Percentiles rank a stretch among this genome's conserved stretches.
phyloP scores from a whole-genome alignment of 306 rosid genomes.

The Fagus sylvatica region DNA sequence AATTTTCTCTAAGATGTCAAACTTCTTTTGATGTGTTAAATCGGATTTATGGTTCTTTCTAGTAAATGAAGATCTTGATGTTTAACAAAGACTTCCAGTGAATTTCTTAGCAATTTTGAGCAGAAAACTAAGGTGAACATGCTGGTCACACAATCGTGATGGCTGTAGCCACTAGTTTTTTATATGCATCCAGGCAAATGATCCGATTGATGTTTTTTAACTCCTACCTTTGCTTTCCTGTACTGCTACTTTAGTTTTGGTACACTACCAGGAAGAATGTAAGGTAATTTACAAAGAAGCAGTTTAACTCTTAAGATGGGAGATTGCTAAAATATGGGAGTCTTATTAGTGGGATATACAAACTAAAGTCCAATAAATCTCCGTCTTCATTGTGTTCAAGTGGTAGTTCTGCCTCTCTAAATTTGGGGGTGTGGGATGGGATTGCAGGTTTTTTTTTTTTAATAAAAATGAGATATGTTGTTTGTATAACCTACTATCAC shows the following conservation, averaged over 20 bases:
- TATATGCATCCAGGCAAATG: not conserved
- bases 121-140: not conserved
- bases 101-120: not conserved
- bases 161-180: not conserved
- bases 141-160: not conserved
- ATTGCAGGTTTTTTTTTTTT: too few species aligned
- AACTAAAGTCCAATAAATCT: not conserved
- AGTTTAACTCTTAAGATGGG: not conserved
- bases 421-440: not conserved
- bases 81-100: too few species aligned
- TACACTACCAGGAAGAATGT: not conserved
- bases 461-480: not conserved
- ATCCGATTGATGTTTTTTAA: not conserved
- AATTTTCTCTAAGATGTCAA: too few species aligned
- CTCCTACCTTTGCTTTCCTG: not conserved
- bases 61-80: too few species aligned
- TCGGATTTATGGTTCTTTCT: too few species aligned
- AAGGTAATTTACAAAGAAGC: not conserved
- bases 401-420: not conserved
- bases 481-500: not conserved
- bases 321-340: not conserved
- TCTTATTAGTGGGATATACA: not conserved
- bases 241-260: not conserved
- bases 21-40: too few species aligned
- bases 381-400: not conserved